Conservation (phyloP, 495 filamentous ascomycete genomes). For the Clavariopsis aquatica region DNA sequence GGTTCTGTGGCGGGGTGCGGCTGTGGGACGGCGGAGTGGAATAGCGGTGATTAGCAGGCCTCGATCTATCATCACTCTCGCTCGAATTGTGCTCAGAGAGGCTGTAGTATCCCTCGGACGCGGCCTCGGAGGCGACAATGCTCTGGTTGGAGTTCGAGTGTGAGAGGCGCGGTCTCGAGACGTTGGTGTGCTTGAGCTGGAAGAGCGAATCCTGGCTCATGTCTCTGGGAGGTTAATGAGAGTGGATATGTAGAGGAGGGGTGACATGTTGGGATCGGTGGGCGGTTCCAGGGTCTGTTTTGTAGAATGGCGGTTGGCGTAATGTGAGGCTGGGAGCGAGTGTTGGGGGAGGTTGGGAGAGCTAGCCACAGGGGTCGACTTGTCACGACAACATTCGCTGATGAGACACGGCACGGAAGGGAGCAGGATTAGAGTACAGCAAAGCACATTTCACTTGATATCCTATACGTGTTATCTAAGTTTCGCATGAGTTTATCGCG, state of each 20-base stretch:
- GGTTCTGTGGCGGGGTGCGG: conserved; percentile 38
- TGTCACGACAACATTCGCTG: background rate
- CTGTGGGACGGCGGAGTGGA: conserved; percentile 44
- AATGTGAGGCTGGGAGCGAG: conserved; percentile 25
- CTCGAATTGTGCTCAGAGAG: conserved; percentile 54
- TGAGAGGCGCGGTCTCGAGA: conserved; percentile 52
- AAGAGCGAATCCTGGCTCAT: conserved; percentile 37
- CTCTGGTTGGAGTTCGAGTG: conserved; percentile 60
- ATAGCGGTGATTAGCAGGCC: conserved; percentile 53
- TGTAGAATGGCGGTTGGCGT: conserved; percentile 27
- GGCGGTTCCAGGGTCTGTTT: conserved; percentile 21
- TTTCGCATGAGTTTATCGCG: background rate
- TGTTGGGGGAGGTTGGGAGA: conserved; percentile 19
- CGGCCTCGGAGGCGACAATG: conserved; percentile 65
- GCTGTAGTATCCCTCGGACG: conserved; percentile 71
- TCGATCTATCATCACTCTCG: conserved; percentile 50
- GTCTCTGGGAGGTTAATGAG: conserved; percentile 24
- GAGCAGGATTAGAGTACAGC: background rate
- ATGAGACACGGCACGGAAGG: conserved; percentile 13
- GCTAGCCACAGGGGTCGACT: conserved; percentile 26
- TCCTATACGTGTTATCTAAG: background rate
- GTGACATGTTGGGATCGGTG: conserved; percentile 13
- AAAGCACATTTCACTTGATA: conserved; percentile 3
- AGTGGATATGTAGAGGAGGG: conserved; percentile 10
- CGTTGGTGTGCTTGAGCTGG: conserved; percentile 43